Percentiles rank a stretch among this genome's conserved stretches.
These are phyloP conservation scores for Meyerozyma elateridarum DNA, from an alignment of 1,139 yeast species.

Conservation along the genomic window DNA sequence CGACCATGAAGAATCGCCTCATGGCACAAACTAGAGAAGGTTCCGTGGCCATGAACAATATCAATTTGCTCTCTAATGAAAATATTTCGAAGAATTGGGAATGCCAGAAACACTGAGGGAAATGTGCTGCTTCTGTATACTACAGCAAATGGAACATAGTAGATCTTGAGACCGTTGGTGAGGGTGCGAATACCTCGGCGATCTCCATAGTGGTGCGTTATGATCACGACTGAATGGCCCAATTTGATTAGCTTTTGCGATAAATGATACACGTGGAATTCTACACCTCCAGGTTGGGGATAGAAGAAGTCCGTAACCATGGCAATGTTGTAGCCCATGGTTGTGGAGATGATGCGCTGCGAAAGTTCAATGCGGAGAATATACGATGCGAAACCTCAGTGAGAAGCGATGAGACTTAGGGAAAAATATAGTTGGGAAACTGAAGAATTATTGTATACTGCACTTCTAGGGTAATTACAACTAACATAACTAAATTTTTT, in stretches of 20 bases:
- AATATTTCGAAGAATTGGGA: slow-evolving; percentile 82
- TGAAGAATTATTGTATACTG: no score
- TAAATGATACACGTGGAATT: slow-evolving; percentile 83
- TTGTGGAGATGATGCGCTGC: no score
- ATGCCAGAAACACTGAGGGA: slow-evolving; percentile 85
- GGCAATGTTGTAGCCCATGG: slow-evolving; percentile 37
- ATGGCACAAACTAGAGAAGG: slow-evolving; percentile 79
- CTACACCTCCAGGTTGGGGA: slow-evolving; percentile 98
- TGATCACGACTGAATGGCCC: slow-evolving; percentile 88
- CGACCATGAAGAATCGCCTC: slow-evolving; percentile 89
- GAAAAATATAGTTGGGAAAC: no score
- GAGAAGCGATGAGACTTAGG: no score
- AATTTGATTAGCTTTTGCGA: slow-evolving; percentile 71
- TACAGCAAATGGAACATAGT: slow-evolving; percentile 80
- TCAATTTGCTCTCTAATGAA: slow-evolving; percentile 80
- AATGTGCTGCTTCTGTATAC: slow-evolving; percentile 78
- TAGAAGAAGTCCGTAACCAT: slow-evolving; percentile 97
- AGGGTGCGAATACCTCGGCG: slow-evolving; percentile 77
- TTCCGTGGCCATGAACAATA: slow-evolving; percentile 94
- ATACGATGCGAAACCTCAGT: no score
- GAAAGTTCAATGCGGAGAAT: no score
- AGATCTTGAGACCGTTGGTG: slow-evolving; percentile 89
- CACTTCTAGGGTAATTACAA: no score
- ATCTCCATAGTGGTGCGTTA: slow-evolving; percentile 84
- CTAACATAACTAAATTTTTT: no score